phyloP scores from a whole-genome alignment of 139 green algal genomes.

The Asterochloris erici region DNA sequence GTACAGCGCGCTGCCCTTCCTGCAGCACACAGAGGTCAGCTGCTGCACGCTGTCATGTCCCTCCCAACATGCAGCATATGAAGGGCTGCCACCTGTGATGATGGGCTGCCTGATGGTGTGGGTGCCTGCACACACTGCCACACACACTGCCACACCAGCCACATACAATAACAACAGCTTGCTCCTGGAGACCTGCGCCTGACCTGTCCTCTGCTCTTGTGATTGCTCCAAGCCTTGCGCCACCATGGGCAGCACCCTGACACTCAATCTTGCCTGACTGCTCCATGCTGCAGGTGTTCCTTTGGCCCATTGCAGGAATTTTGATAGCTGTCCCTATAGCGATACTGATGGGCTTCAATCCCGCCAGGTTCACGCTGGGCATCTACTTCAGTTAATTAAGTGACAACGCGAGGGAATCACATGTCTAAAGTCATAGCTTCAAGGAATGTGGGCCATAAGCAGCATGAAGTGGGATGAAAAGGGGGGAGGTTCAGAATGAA shows the following conservation, averaged over 20 bases:
- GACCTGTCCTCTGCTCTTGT: neutral
- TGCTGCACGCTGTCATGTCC: too few relatives aligned
- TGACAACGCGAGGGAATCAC: neutral
- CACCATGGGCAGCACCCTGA: neutral
- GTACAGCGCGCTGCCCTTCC: conserved; percentile 85
- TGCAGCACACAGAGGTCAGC: conserved; percentile 79
- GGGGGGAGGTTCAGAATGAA: too few relatives aligned
- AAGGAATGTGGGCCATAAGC: too few relatives aligned
- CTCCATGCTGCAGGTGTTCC: conserved; percentile 58
- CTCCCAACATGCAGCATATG: neutral
- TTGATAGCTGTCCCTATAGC: conserved; percentile 63
- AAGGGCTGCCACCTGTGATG: neutral
- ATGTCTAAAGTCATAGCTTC: neutral
- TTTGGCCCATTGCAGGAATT: conserved; percentile 83
- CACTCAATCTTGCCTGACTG: neutral
- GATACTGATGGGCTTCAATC: conserved; percentile 75
- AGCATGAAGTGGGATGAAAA: too few relatives aligned
- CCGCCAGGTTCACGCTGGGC: conserved; percentile 61
- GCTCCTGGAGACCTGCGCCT: neutral
- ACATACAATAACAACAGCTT: neutral
- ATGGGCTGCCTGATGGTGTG: neutral
- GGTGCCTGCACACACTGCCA: neutral
- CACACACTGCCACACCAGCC: neutral
- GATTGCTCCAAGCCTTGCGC: neutral
- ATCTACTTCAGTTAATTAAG: conserved; percentile 58